Percentiles rank a stretch among this genome's conserved stretches.
Conservation (phyloP, 805 yeast genomes). For the Candida suzukii region DNA sequence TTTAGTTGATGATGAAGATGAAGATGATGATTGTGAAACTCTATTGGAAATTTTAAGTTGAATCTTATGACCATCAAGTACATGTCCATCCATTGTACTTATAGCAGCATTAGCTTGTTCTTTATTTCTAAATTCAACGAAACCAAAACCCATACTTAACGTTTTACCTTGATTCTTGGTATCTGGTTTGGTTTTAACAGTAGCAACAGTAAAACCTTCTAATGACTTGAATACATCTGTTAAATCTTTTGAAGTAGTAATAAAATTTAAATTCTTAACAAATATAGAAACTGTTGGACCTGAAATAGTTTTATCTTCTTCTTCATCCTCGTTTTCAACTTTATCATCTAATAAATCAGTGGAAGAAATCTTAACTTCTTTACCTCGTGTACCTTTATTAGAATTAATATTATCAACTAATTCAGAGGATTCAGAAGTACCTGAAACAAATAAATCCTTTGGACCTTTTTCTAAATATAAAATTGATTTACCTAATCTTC, state of each 20-base stretch:
- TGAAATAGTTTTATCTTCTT: constrained; percentile 25
- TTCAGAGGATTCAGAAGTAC: constrained; percentile 41
- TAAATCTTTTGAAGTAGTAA: constrained; percentile 57
- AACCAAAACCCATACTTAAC: constrained; percentile 97
- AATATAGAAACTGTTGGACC: constrained; percentile 86
- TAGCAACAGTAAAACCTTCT: constrained; percentile 76
- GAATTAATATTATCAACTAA: constrained; percentile 18
- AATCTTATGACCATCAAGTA: constrained; percentile 82
- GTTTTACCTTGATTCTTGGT: constrained; percentile 58
- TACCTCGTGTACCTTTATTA: constrained; percentile 27
- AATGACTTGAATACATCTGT: constrained; percentile 57
- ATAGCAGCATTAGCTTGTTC: constrained; percentile 78
- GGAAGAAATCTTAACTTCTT: constrained; percentile 38
- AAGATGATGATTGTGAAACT: constrained; percentile 35
- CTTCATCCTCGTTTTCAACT: constrained; percentile 24
- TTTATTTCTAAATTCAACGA: constrained; percentile 78
- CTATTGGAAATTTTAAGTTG: constrained; percentile 87
- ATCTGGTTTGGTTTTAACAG: constrained; percentile 83
- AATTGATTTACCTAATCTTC: constrained; percentile 81
- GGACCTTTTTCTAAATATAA: constrained; percentile 95
- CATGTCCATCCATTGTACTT: constrained; percentile 62
- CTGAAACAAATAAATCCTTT: constrained; percentile 55
- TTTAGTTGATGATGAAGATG: constrained; percentile 18
- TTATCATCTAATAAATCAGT: constrained; percentile 36
- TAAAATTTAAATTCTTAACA: constrained; percentile 85